Evolutionary conservation across 2,329 filamentous ascomycete species (phyloP).

Genomic region (Sodiomyces alkalinus): DNA sequence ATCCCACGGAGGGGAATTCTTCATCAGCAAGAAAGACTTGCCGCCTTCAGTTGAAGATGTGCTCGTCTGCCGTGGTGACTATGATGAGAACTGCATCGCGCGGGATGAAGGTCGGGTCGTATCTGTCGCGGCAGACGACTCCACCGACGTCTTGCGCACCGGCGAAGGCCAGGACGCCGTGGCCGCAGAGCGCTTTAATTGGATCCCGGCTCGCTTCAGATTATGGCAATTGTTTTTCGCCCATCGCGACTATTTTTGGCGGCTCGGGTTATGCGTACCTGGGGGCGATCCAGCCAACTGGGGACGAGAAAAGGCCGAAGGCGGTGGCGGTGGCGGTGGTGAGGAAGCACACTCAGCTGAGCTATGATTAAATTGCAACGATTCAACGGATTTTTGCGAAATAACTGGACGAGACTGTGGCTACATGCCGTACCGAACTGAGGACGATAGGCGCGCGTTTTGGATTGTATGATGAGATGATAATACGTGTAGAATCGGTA

Average conservation of each 20-base stretch:
- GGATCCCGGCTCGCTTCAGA: conserved; percentile 45
- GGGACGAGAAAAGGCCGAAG: conserved; percentile 28
- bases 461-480: too few species aligned
- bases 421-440: too few species aligned
- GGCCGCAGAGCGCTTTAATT: conserved; percentile 12
- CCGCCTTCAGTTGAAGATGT: conserved; percentile 56
- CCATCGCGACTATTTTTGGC: conserved; percentile 94
- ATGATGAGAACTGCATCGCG: conserved; percentile 58
- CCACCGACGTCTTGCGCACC: not conserved
- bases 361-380: too few species aligned
- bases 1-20: conserved; percentile 78
- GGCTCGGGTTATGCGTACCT: conserved; percentile 77
- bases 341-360: too few species aligned
- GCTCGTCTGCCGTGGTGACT: conserved; percentile 53
- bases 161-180: not conserved
- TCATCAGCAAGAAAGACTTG: conserved; percentile 57
- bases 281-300: conserved; percentile 58
- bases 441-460: too few species aligned
- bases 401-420: too few species aligned
- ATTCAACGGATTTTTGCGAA: too few species aligned
- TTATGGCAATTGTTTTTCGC: conserved; percentile 91
- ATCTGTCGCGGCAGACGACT: conserved; percentile 8
- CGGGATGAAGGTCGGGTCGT: conserved; percentile 30
- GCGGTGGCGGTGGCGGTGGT: conserved; percentile 4
- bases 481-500: too few species aligned